A percentile compares a stretch with the other conserved stretches of the same genome.
phyloP scores from a whole-genome alignment of 345 rosid species.

The thale cress (Arabidopsis thaliana) region TAIR10.1 NC_003070.9:25142501-25143000 shows the following conservation, averaged over 20 bases:
- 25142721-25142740: constrained; percentile 85
- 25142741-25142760: constrained; percentile 82
- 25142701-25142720: constrained; percentile 55
- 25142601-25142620: background rate
- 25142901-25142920: constrained; percentile 5
- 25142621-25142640: constrained; percentile 14
- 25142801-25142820: background rate
- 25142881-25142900: constrained; percentile 7
- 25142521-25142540: constrained; percentile 79
- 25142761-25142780: constrained; percentile 66
- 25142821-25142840: background rate
- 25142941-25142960: constrained; percentile 79
- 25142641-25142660: constrained; percentile 67
- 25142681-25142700: constrained; percentile 44
- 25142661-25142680: constrained; percentile 78
- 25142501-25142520: constrained; percentile 88
- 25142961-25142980: constrained; percentile 88
- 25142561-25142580: constrained; percentile 59
- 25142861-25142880: constrained; percentile 8
- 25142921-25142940: constrained; percentile 37
- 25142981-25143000: constrained; percentile 92
- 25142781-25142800: constrained; percentile 59
- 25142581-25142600: background rate
- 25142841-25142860: background rate
- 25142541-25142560: constrained; percentile 68